Evolutionary conservation across 2,329 filamentous ascomycete species (phyloP).

Genomic region (Leptographium procerum): DNA sequence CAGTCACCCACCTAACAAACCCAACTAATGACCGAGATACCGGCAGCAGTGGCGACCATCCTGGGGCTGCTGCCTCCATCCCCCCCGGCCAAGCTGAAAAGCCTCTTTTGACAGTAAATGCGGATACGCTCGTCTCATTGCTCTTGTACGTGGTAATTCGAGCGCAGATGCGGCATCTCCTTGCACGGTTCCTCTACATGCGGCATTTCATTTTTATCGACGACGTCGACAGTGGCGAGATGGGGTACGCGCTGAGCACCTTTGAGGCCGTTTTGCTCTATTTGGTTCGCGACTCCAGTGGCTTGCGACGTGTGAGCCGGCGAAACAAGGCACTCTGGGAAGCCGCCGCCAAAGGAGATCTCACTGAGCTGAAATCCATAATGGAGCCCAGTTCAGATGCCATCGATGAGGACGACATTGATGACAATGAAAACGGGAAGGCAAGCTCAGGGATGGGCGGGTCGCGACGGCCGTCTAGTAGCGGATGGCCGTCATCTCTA

Average conservation of each 20-base stretch:
- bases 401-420: conserved; percentile 27
- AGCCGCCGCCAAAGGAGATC: conserved; percentile 64
- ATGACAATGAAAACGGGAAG: conserved; percentile 10
- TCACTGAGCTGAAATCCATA: conserved; percentile 64
- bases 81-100: conserved; percentile 30
- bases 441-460: neutral
- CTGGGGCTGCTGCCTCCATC: neutral
- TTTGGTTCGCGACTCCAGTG: conserved; percentile 68
- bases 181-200: conserved; percentile 87
- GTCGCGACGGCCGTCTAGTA: conserved; percentile 22
- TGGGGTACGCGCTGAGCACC: conserved; percentile 91
- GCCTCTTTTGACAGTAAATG: conserved; percentile 54
- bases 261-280: conserved; percentile 91
- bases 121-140: conserved; percentile 85
- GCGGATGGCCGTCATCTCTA: conserved; percentile 32
- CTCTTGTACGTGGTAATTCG: conserved; percentile 87
- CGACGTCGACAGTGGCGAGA: conserved; percentile 90
- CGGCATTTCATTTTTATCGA: conserved; percentile 96
- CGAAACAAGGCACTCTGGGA: conserved; percentile 84
- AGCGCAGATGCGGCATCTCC: conserved; percentile 75
- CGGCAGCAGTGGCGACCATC: neutral
- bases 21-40: conserved; percentile 24
- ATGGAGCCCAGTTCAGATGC: conserved; percentile 57
- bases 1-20: conserved; percentile 59
- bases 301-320: conserved; percentile 71